Conservation (phyloP, 768 basidiomycete genomes). For the Lactarius akahatsu region DNA sequence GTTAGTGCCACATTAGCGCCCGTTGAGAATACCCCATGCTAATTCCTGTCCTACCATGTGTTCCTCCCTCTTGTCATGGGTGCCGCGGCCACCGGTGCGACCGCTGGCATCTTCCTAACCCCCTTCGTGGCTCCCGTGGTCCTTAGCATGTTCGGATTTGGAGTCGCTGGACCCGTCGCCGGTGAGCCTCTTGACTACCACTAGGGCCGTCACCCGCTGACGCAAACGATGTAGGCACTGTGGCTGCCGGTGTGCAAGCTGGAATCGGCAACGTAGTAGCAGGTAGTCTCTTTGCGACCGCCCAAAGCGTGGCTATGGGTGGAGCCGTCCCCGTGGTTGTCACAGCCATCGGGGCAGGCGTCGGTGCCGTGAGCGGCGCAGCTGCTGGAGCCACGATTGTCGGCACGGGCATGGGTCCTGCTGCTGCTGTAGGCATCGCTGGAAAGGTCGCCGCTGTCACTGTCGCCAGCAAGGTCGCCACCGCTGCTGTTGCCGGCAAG, state of each 20-base stretch:
- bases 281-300: not conserved
- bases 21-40: not conserved
- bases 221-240: not conserved
- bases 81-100: not conserved
- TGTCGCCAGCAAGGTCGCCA: too few relatives aligned
- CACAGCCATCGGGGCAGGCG: not conserved
- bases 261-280: slow-evolving; percentile 4
- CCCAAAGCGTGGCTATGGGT: slow-evolving; percentile 14
- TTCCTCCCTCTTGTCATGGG: not conserved
- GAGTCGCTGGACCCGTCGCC: slow-evolving; percentile 12
- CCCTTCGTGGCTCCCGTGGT: not conserved
- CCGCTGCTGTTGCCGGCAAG: too few relatives aligned
- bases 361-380: not conserved
- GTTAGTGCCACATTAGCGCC: not conserved
- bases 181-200: not conserved
- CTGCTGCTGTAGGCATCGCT: not conserved
- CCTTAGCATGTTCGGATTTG: slow-evolving; percentile 5
- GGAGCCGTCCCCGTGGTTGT: not conserved
- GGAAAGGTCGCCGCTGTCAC: too few relatives aligned
- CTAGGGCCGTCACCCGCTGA: not conserved
- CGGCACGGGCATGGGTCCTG: not conserved
- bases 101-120: not conserved
- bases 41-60: not conserved
- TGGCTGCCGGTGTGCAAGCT: slow-evolving; percentile 5
- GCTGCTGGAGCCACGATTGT: not conserved